A percentile compares a stretch with the other conserved stretches of the same genome.
These are phyloP conservation scores for Phytophthora agathidicida DNA, from an alignment of 352 stramenopile species.

Conservation along the genomic window DNA sequence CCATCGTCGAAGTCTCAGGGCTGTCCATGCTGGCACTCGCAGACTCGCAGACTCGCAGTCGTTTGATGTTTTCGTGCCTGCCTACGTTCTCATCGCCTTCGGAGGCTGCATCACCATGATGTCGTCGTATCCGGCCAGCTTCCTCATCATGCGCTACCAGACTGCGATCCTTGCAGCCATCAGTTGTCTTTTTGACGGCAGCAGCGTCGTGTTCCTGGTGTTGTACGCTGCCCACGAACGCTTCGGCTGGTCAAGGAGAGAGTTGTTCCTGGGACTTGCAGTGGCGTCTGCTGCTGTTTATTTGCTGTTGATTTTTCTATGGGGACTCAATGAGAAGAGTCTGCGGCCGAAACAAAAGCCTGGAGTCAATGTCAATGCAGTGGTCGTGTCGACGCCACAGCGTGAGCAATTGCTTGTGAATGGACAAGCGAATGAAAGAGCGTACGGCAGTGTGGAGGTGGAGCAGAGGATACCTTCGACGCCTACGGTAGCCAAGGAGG, in stretches of 20 bases:
- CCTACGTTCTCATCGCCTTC: slow-evolving; percentile 72
- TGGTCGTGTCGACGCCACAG: slow-evolving; percentile 22
- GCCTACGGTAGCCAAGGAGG: slow-evolving; percentile 13
- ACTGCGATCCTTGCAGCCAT: slow-evolving; percentile 80
- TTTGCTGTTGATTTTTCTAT: slow-evolving; percentile 66
- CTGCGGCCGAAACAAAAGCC: slow-evolving; percentile 34
- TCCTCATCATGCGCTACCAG: slow-evolving; percentile 76
- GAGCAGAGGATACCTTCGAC: slow-evolving; percentile 19
- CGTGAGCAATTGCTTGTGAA: slow-evolving; percentile 38
- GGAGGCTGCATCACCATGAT: slow-evolving; percentile 86
- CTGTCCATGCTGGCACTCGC: slow-evolving; percentile 74
- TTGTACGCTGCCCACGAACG: slow-evolving; percentile 59
- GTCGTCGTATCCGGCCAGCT: slow-evolving; percentile 74
- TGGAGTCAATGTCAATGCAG: slow-evolving; percentile 15
- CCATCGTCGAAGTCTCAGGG: slow-evolving; percentile 69
- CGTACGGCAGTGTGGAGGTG: slow-evolving; percentile 34
- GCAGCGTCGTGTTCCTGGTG: slow-evolving; percentile 77
- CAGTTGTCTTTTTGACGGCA: slow-evolving; percentile 79
- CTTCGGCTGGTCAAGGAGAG: slow-evolving; percentile 46
- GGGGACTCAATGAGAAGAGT: slow-evolving; percentile 75
- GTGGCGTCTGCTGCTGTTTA: slow-evolving; percentile 57
- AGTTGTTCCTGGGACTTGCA: slow-evolving; percentile 63
- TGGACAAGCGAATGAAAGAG: slow-evolving; percentile 17
- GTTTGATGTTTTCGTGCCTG: slow-evolving; percentile 79
- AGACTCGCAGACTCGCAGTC: slow-evolving; percentile 71